These are phyloP conservation scores for Citrus australasica DNA, from an alignment of 345 rosid genomes.

Conservation along the genomic window DNA sequence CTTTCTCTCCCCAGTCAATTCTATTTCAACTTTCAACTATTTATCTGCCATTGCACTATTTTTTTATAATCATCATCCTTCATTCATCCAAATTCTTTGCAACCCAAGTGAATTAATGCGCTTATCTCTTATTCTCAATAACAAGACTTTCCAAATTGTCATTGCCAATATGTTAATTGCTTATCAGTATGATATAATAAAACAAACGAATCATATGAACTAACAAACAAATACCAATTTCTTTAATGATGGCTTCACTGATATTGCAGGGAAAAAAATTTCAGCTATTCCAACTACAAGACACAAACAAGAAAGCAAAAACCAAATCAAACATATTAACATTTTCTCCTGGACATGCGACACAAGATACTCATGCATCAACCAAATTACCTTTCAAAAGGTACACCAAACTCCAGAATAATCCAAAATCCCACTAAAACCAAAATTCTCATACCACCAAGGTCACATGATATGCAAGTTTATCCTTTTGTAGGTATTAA, in stretches of 20 bases:
- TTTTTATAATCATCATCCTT: not conserved
- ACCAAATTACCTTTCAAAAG: not conserved
- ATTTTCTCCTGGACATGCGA: not conserved
- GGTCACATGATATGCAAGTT: no score
- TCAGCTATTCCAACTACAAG: slow-evolving; percentile 95
- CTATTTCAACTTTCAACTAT: no score
- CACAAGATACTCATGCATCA: not conserved
- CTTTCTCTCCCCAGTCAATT: no score
- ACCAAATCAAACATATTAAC: not conserved
- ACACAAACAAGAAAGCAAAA: not conserved
- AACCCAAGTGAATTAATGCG: not conserved
- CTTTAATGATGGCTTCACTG: slow-evolving; percentile 47
- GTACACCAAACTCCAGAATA: no score
- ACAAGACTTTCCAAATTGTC: not conserved
- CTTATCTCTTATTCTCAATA: not conserved
- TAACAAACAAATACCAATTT: no score
- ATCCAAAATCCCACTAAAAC: no score
- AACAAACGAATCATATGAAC: no score
- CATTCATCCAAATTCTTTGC: not conserved
- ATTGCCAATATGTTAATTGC: not conserved
- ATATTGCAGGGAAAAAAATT: slow-evolving; percentile 80
- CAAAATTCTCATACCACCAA: no score
- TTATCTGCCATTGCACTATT: no score
- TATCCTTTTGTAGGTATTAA: no score
- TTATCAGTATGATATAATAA: not conserved